Conservation (phyloP, 495 filamentous ascomycete genomes). For the Penicillium robsamsonii region DNA sequence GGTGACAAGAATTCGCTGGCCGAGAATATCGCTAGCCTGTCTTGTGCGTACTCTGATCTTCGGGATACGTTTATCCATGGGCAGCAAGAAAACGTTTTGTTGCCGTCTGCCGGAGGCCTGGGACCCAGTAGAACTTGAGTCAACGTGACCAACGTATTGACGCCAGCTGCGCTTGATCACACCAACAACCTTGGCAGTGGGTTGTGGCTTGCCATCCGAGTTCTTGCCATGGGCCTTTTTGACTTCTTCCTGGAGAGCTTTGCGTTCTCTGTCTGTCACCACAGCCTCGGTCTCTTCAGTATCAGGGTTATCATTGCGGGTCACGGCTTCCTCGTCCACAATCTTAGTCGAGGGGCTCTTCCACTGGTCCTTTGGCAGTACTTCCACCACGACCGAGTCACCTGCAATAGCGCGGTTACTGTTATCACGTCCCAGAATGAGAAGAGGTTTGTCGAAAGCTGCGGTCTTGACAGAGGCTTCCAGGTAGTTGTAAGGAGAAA, state of each 20-base stretch:
- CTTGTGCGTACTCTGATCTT: constrained; percentile 92
- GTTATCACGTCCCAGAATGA: constrained; percentile 91
- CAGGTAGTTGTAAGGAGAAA: constrained; percentile 95
- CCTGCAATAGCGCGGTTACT: constrained; percentile 92
- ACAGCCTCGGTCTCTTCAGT: constrained; percentile 72
- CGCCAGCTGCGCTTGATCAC: constrained; percentile 94
- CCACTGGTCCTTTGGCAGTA: constrained; percentile 93
- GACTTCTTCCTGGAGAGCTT: constrained; percentile 85
- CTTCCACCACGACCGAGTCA: constrained; percentile 87
- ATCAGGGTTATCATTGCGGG: constrained; percentile 89
- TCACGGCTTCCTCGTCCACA: constrained; percentile 89
- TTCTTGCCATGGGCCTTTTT: constrained; percentile 77
- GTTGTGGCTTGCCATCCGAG: constrained; percentile 76
- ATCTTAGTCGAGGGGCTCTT: constrained; percentile 92
- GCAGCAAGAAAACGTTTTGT: constrained; percentile 88
- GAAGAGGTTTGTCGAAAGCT: constrained; percentile 81
- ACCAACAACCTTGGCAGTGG: constrained; percentile 90
- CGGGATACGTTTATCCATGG: constrained; percentile 96
- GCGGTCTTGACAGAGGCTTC: constrained; percentile 88
- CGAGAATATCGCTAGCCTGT: constrained; percentile 81
- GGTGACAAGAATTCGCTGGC: constrained; percentile 89
- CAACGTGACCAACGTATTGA: constrained; percentile 94
- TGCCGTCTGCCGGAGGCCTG: constrained; percentile 72
- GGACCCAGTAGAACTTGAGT: constrained; percentile 76
- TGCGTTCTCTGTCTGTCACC: constrained; percentile 80